These are phyloP conservation scores for Davidsoniella eucalypti DNA, from an alignment of 2,329 filamentous ascomycete species.

Conservation along the genomic window DNA sequence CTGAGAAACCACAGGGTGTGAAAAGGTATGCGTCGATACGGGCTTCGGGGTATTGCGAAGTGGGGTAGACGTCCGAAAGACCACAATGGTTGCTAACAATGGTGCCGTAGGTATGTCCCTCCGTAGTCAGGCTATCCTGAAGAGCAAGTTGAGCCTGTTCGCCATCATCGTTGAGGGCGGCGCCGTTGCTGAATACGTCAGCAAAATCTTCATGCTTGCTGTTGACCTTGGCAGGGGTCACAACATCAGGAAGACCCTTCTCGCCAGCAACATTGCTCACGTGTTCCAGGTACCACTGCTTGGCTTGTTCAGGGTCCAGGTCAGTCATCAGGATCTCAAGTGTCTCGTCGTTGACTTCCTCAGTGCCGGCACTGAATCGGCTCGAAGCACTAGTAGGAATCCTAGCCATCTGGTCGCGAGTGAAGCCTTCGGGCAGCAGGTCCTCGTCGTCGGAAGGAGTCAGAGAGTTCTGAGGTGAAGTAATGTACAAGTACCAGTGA, in stretches of 20 bases:
- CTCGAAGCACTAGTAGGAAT: conserved; percentile 33
- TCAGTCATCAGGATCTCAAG: conserved; percentile 59
- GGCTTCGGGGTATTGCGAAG: conserved; percentile 74
- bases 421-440: conserved; percentile 19
- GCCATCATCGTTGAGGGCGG: conserved; percentile 32
- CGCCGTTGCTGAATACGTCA: conserved; percentile 66
- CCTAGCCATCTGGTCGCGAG: conserved; percentile 28
- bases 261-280: conserved; percentile 83
- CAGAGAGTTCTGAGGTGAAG: conserved; percentile 61
- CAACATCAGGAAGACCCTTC: conserved; percentile 47
- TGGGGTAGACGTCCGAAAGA: conserved; percentile 75
- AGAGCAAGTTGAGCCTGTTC: conserved; percentile 38
- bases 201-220: conserved; percentile 41
- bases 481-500: conserved; percentile 97
- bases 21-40: conserved; percentile 94
- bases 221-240: conserved; percentile 8
- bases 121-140: conserved; percentile 60
- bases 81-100: conserved; percentile 84
- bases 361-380: conserved; percentile 23
- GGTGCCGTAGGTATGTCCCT: conserved; percentile 84
- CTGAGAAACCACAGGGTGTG: conserved; percentile 90
- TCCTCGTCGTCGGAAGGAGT: conserved; percentile 49
- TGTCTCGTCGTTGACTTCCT: conserved; percentile 54
- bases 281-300: conserved; percentile 51
- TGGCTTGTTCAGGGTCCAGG: conserved; percentile 49